Evolutionary conservation across 768 basidiomycete species (phyloP).

Genomic region (Lentinula sp.): DNA sequence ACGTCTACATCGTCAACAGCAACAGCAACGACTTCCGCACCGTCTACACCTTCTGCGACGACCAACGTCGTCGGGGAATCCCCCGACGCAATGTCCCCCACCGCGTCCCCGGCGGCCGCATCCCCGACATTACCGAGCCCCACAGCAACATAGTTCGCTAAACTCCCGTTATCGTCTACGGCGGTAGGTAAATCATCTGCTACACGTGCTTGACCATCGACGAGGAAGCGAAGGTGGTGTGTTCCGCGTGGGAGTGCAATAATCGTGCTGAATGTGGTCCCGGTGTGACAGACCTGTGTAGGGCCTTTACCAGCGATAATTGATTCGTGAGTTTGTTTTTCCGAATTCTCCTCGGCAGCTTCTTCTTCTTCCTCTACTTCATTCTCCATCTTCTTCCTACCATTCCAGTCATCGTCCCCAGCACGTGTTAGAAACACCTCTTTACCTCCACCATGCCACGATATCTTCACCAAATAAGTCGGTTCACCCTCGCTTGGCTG

Average conservation of each 20-base stretch:
- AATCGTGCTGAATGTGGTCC: conserved; percentile 27
- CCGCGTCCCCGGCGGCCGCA: conserved; percentile 24
- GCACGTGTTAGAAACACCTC: conserved; percentile 65
- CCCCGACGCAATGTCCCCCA: not conserved
- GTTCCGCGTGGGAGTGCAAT: conserved; percentile 76
- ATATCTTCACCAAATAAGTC: conserved; percentile 38
- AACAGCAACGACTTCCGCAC: not conserved
- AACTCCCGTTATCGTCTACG: conserved; percentile 88
- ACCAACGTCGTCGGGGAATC: not conserved
- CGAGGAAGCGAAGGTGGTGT: conserved; percentile 91
- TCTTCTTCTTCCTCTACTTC: conserved; percentile 39
- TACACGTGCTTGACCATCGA: conserved; percentile 83
- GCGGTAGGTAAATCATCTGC: conserved; percentile 75
- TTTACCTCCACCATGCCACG: conserved; percentile 61
- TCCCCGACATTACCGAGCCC: not conserved
- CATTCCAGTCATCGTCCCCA: conserved; percentile 74
- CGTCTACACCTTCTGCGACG: not conserved
- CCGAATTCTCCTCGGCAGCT: not conserved
- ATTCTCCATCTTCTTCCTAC: conserved; percentile 55
- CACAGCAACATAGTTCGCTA: conserved; percentile 91
- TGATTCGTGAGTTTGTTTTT: no score
- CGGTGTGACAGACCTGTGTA: conserved; percentile 19
- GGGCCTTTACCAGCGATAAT: conserved; percentile 1
- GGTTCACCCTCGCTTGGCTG: not conserved
- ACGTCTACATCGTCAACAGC: no score